A percentile compares a stretch with the other conserved stretches of the same genome.
phyloP scores from a whole-genome alignment of 1,284 basidiomycete genomes.

The Papiliotrema fonsecae region DNA sequence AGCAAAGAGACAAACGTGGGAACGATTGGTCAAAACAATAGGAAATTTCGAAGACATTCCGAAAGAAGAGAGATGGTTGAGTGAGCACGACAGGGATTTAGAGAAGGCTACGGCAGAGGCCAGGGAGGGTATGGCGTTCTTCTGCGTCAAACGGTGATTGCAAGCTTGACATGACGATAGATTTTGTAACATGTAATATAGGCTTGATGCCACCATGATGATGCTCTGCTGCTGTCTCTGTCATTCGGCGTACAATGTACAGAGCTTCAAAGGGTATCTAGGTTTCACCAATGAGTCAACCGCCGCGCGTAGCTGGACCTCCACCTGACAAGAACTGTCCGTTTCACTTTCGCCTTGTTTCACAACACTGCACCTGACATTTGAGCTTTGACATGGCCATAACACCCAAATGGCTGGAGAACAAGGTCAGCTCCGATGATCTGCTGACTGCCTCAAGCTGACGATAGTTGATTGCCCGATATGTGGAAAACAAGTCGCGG shows the following conservation, averaged over 20 bases:
- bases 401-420: neutral
- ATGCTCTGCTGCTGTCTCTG: no score
- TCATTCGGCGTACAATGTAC: no score
- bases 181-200: no score
- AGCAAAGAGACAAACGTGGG: slow-evolving; percentile 65
- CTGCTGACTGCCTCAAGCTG: no score
- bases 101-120: slow-evolving; percentile 72
- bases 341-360: no score
- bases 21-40: slow-evolving; percentile 58
- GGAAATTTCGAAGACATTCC: slow-evolving; percentile 47
- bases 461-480: slow-evolving; percentile 45
- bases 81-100: slow-evolving; percentile 66
- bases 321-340: no score
- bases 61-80: slow-evolving; percentile 61
- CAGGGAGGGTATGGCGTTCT: slow-evolving; percentile 73
- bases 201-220: no score
- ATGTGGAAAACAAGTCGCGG: slow-evolving; percentile 33
- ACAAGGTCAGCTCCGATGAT: no score
- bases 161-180: neutral
- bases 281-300: no score
- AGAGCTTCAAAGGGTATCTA: no score
- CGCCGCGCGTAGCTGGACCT: no score
- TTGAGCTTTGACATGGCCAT: neutral
- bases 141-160: slow-evolving; percentile 62
- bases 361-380: no score